Percentiles rank a stretch among this genome's conserved stretches.
These are phyloP conservation scores for Monosporascus sp. DNA, from an alignment of 2,329 filamentous ascomycete genomes.

Conservation along the genomic window DNA sequence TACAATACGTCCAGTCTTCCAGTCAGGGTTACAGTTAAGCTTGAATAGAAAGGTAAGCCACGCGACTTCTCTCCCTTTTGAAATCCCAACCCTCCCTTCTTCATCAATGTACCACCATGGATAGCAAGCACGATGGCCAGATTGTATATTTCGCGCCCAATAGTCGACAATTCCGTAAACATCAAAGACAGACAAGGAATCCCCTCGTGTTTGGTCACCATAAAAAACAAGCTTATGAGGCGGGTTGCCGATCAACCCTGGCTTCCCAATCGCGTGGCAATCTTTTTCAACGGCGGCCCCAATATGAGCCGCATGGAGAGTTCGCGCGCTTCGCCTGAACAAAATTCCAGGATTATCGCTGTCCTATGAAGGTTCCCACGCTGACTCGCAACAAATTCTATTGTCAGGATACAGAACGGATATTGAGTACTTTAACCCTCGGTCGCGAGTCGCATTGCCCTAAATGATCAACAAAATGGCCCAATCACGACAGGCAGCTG, in stretches of 20 bases:
- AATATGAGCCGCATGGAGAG: slow-evolving; percentile 20
- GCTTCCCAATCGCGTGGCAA: slow-evolving; percentile 12
- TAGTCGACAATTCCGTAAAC: not conserved
- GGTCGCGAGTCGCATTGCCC: not conserved
- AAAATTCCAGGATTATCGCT: slow-evolving; percentile 21
- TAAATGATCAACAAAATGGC: slow-evolving; percentile 41
- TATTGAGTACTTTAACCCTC: not conserved
- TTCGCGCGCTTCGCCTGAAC: slow-evolving; percentile 6
- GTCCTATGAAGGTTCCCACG: slow-evolving; percentile 8
- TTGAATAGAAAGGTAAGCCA: not conserved
- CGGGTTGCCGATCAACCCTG: slow-evolving; percentile 9
- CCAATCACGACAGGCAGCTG: slow-evolving; percentile 38
- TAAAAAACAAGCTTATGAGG: not conserved
- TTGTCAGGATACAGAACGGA: not conserved
- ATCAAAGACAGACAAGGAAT: slow-evolving; percentile 1
- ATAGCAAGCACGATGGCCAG: not conserved
- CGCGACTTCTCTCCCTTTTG: not conserved
- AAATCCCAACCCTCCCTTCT: not conserved
- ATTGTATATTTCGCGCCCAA: not conserved
- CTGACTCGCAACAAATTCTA: not conserved
- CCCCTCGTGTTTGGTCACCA: slow-evolving; percentile 9
- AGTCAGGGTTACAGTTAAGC: too few species aligned
- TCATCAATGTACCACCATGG: not conserved
- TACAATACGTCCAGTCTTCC: too few species aligned
- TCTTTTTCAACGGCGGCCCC: slow-evolving; percentile 17